These are phyloP conservation scores for Aureobasidium sp. DNA, from an alignment of 2,329 filamentous ascomycete species.

Conservation along the genomic window DNA sequence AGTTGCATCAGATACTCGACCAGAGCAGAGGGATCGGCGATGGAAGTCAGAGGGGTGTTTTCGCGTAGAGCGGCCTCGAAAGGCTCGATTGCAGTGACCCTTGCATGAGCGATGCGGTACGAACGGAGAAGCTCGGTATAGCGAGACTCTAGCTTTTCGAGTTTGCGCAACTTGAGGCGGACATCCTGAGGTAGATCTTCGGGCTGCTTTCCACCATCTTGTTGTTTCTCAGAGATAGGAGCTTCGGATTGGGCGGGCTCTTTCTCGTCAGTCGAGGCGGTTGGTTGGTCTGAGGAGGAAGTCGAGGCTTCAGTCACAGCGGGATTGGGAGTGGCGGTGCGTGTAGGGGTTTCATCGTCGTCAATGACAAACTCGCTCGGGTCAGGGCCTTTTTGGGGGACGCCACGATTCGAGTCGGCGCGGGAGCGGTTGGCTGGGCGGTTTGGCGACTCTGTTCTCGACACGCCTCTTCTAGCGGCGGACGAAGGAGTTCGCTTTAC, in stretches of 20 bases:
- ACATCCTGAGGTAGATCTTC: conserved; percentile 61
- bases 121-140: conserved; percentile 88
- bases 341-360: conserved; percentile 65
- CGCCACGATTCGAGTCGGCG: conserved; percentile 27
- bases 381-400: conserved; percentile 59
- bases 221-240: conserved; percentile 22
- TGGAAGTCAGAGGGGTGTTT: conserved; percentile 84
- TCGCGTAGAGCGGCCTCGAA: conserved; percentile 90
- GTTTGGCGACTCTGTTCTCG: conserved; percentile 27
- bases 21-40: conserved; percentile 74
- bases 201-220: conserved; percentile 27
- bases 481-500: conserved; percentile 32
- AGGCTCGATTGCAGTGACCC: conserved; percentile 79
- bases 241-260: conserved; percentile 24
- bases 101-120: conserved; percentile 83
- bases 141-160: conserved; percentile 83
- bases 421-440: conserved; percentile 28
- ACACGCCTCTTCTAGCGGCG: conserved; percentile 32
- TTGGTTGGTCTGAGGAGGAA: conserved; percentile 21
- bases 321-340: conserved; percentile 52
- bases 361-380: conserved; percentile 84
- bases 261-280: conserved; percentile 25
- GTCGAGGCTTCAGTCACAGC: conserved; percentile 30
- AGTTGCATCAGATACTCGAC: conserved; percentile 87
- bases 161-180: conserved; percentile 65